Evolutionary conservation across 2,329 filamentous ascomycete species (phyloP).

Genomic region (Parastagonospora avenae): DNA sequence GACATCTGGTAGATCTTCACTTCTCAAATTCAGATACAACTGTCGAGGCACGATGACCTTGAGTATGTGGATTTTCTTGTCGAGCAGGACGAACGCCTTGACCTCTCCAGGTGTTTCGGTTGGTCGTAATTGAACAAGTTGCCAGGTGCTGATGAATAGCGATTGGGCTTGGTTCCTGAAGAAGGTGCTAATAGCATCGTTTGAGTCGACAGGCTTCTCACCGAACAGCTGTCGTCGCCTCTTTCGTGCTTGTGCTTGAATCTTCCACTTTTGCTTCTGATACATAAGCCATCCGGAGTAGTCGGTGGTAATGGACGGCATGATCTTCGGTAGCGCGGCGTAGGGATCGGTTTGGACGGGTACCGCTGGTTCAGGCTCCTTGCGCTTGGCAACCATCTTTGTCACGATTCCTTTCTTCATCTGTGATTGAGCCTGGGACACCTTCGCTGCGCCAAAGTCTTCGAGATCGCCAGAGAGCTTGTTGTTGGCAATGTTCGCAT

Average conservation of each 20-base stretch:
- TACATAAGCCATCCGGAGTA: slow-evolving; percentile 89
- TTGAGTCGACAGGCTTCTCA: slow-evolving; percentile 69
- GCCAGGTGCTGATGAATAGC: slow-evolving; percentile 92
- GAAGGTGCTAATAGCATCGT: slow-evolving; percentile 68
- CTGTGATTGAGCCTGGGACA: slow-evolving; percentile 42
- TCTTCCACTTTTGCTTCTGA: slow-evolving; percentile 98
- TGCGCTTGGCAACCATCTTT: slow-evolving; percentile 56
- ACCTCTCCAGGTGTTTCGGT: slow-evolving; percentile 88
- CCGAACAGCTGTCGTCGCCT: slow-evolving; percentile 91
- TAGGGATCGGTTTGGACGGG: slow-evolving; percentile 75
- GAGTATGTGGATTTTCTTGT: slow-evolving; percentile 85
- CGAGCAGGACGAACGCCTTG: slow-evolving; percentile 87
- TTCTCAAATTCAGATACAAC: slow-evolving; percentile 90
- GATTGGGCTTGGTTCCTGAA: slow-evolving; percentile 93
- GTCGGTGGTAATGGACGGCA: slow-evolving; percentile 84
- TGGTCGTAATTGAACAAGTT: slow-evolving; percentile 83
- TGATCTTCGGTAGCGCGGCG: slow-evolving; percentile 77
- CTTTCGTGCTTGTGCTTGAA: slow-evolving; percentile 87
- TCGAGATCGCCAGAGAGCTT: slow-evolving; percentile 71
- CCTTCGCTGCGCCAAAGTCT: slow-evolving; percentile 72
- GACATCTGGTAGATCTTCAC: slow-evolving; percentile 84
- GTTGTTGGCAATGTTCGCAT: slow-evolving; percentile 66
- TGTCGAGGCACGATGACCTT: slow-evolving; percentile 89
- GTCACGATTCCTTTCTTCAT: slow-evolving; percentile 49
- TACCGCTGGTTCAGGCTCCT: slow-evolving; percentile 51